Base-by-base conservation (phyloP, 305 asterid genomes). In the Fraxinus latifolia region DNA sequence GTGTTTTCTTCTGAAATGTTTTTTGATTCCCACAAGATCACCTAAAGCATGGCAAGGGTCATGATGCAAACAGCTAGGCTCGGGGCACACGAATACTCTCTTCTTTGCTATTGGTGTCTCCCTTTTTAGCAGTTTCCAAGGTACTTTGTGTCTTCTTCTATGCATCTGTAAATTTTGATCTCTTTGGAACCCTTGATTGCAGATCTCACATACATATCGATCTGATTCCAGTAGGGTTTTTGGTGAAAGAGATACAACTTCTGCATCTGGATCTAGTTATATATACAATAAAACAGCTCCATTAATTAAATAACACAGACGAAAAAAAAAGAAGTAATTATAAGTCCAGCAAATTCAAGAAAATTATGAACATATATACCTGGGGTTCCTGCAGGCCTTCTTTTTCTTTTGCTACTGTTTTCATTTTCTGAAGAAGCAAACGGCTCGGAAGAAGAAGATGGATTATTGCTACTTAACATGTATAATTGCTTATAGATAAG, bases 341-440 rank as follows among this genome's bases (percentile, higher is more conserved):
- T 19, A 60, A 60, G 70, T 60, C 4, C 29, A 60, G 39, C 19
- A 50, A 31, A n/a, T 9, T 55, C 11, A 19, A 17, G 67, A 55
- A 55, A 6, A 17, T 55, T 32, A 27, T 34, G 29, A 29, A 17
- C 36, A 9, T 33, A 32, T 44, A 4, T 85, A 92, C 98, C 98
- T 86, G 97, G 98, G 19, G 98, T 92, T 83, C 97, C 97, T 73
- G 98, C 97, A 4, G 98, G 98, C 14, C 93, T 89, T 82, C 98
- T 85, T 77, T 90, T 92, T 5, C 96, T 82, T 80, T 89, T 92
- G 58, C 85, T 84, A 36, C 82, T 42, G 85, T 67, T 82, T 25
- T 86, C 93, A 62, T 89, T 85, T 15, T 89, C 93, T 31, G 92
- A 76, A 34, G 87, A 81, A 36, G 90, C 73, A 84, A 88, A 83